phyloP scores from a whole-genome alignment of 2,329 filamentous ascomycete species.

The Pezizomycotina sp. region DNA sequence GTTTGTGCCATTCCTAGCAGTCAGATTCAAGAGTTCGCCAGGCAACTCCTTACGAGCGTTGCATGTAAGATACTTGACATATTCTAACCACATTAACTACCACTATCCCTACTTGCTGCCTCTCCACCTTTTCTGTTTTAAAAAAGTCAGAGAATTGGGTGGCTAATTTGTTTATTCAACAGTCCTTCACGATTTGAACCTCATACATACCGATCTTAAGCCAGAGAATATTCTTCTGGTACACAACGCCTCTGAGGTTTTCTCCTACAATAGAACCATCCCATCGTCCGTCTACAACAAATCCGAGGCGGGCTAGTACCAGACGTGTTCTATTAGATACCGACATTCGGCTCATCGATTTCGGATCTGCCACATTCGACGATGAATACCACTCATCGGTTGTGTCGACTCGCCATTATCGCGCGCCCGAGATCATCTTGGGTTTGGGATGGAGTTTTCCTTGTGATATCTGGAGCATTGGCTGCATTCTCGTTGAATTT shows the following conservation, averaged over 20 bases:
- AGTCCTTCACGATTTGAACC: conserved; percentile 92
- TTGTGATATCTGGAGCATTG: conserved; percentile 59
- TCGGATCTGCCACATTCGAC: conserved; percentile 55
- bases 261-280: conserved; percentile 53
- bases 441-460: conserved; percentile 55
- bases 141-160: background rate
- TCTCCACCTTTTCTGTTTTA: background rate
- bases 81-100: background rate
- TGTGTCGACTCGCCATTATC: conserved; percentile 52
- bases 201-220: conserved; percentile 78
- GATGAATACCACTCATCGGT: conserved; percentile 58
- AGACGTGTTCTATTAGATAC: conserved; percentile 49
- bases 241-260: conserved; percentile 49
- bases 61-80: conserved; percentile 51
- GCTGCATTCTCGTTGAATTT: conserved; percentile 55
- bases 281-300: conserved; percentile 46
- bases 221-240: conserved; percentile 55
- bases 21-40: conserved; percentile 92
- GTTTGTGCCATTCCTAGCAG: conserved; percentile 95
- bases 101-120: background rate
- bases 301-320: conserved; percentile 45
- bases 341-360: conserved; percentile 54
- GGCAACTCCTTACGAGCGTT: conserved; percentile 93
- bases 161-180: background rate
- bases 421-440: conserved; percentile 54